Base-by-base conservation (phyloP, 1,139 yeast genomes). In the Geotrichum carabidarum region DNA sequence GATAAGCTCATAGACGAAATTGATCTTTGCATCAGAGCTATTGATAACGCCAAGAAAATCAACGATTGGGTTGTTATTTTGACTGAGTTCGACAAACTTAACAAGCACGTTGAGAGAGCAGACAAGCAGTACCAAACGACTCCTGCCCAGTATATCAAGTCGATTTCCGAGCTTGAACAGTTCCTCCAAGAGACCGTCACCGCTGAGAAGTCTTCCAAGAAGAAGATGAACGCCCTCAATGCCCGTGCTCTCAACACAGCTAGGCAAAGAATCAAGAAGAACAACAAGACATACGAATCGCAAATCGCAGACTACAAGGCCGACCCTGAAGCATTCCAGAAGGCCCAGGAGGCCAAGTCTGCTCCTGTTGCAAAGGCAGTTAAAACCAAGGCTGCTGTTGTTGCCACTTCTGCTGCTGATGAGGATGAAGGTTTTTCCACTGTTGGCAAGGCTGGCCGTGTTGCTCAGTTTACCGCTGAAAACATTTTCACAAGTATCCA, bases 1-100 rank as follows among this genome's bases (percentile, higher is more conserved):
- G 98, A 91, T 63, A 94, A 91, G 74, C 78, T 91, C 59, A 70
- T 89, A 62, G 98, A 90, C 69, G 99, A 93, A 71, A 80, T 93
- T 75, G 84, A 81, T 64, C 77, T 78, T 38, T 73, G 81, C 43
- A 80, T 85, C 65, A 86, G 82, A 66, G 77, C 81, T 57, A 81
- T 90, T 65, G 93, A 86, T 65, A 80, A 78, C 61, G 84, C 83
- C 58, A 86, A 78, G 71, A 80, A 80, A 72, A 79, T 79, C 62
- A 83, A 83, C 66, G 93, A 87, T 71, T 93, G 97, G 96, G 79
- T 83, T 53, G 76, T 79, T 48, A 86, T 87, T 50, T 80, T 85
- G 12, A 57, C 66, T 37, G 96, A 89, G 68, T 86, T 90, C 65
- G 97, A 91, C 67, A 84, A 81, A 68, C 75, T 88, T 65, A 80